phyloP scores from a whole-genome alignment of 2,329 filamentous ascomycete species.

The Stylonectria norvegica region DNA sequence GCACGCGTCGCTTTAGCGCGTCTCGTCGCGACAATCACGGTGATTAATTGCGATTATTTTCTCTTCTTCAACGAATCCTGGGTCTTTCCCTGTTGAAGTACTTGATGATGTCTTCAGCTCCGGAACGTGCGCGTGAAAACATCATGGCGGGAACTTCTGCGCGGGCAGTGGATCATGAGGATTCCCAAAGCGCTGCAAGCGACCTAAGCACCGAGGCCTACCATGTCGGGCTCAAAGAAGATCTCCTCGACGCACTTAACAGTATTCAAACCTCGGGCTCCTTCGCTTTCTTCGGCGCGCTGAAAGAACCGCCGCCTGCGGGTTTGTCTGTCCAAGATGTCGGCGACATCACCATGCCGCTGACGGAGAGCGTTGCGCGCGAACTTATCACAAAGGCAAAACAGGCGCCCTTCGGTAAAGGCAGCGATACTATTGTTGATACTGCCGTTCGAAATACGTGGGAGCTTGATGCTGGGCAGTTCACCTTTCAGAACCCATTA shows the following conservation, averaged over 20 bases:
- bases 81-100: too few species aligned
- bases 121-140: too few species aligned
- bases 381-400: constrained; percentile 26
- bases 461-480: constrained; percentile 39
- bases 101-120: too few species aligned
- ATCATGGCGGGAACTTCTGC: too few species aligned
- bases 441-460: constrained; percentile 40
- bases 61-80: too few species aligned
- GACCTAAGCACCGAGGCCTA: background rate
- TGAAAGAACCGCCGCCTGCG: constrained; percentile 4
- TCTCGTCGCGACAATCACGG: too few species aligned
- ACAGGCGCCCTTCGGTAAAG: constrained; percentile 37
- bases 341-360: constrained; percentile 23
- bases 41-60: too few species aligned
- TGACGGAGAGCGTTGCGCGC: constrained; percentile 21
- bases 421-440: constrained; percentile 39
- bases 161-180: background rate
- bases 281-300: constrained; percentile 12
- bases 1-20: too few species aligned
- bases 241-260: constrained; percentile 7
- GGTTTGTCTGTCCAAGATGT: constrained; percentile 13
- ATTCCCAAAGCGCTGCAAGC: background rate
- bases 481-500: constrained; percentile 33
- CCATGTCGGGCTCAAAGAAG: constrained; percentile 1
- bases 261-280: constrained; percentile 13